These are phyloP conservation scores for Camellia sinensis DNA, from an alignment of 148 eudicot genomes.

Conservation along the genomic window DNA sequence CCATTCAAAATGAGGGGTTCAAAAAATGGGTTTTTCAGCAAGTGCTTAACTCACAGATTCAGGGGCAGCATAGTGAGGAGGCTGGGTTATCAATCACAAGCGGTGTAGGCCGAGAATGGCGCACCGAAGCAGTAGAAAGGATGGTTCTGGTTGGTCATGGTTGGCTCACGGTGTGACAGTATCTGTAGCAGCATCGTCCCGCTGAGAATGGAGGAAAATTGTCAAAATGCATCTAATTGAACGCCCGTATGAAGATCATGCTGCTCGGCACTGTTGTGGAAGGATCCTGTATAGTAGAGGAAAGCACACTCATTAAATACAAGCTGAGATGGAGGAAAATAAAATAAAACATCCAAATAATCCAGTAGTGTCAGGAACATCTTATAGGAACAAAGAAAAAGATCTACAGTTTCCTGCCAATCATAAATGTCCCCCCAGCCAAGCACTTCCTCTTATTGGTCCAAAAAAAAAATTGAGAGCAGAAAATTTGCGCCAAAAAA, in stretches of 20 bases:
- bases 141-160: too few species aligned
- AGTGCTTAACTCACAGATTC: too few species aligned
- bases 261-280: constrained; percentile 30
- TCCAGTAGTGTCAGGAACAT: background rate
- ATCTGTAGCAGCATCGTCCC: too few species aligned
- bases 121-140: too few species aligned
- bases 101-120: too few species aligned
- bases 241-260: constrained; percentile 30
- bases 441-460: background rate
- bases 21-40: too few species aligned
- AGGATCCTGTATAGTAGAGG: constrained; percentile 34
- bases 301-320: constrained; percentile 7
- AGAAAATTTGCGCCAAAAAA: too few species aligned
- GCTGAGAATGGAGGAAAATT: too few species aligned
- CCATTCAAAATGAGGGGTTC: too few species aligned
- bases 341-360: background rate
- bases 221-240: constrained; percentile 36
- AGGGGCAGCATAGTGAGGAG: too few species aligned
- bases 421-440: background rate
- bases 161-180: too few species aligned
- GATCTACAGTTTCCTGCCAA: background rate
- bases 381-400: background rate
- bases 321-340: background rate
- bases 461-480: background rate
- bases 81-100: too few species aligned